phyloP scores from a whole-genome alignment of 2,329 filamentous ascomycete genomes.

The Claviceps sp. region DNA sequence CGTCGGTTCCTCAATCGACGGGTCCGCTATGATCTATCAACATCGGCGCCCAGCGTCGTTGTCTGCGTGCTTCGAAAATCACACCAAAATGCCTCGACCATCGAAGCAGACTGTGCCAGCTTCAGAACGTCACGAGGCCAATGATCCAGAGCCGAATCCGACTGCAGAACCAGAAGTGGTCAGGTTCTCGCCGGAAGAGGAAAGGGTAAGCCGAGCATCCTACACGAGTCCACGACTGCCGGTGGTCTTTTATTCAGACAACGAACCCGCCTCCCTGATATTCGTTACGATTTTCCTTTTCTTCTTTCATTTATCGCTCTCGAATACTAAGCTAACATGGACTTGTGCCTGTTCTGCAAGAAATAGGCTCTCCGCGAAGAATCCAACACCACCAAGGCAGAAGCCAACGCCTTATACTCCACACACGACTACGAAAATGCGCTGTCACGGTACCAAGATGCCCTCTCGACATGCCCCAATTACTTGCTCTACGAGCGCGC shows the following conservation, averaged over 20 bases:
- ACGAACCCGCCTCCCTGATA: not conserved
- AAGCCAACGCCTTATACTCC: slow-evolving; percentile 70
- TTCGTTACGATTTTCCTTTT: not conserved
- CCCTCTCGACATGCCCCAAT: slow-evolving; percentile 63
- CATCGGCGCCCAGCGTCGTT: not conserved
- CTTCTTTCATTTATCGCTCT: not conserved
- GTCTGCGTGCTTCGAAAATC: not conserved
- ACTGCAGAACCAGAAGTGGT: slow-evolving; percentile 13
- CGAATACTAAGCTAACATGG: not conserved
- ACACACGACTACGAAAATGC: slow-evolving; percentile 61
- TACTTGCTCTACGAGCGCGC: slow-evolving; percentile 83
- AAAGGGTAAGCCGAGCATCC: slow-evolving; percentile 27
- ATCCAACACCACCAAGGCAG: slow-evolving; percentile 57
- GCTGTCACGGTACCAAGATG: slow-evolving; percentile 70
- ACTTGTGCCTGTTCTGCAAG: not conserved
- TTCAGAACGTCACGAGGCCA: not conserved
- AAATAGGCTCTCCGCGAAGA: slow-evolving; percentile 52
- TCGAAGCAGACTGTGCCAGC: not conserved
- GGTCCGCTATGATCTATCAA: not conserved
- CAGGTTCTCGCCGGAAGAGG: slow-evolving; percentile 40
- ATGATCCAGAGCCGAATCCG: not conserved
- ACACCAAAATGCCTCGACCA: not conserved
- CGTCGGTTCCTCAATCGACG: not conserved
- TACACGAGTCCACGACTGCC: no score
- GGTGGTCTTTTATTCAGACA: not conserved